These are phyloP conservation scores for Globisporangium cederbergense DNA, from an alignment of 352 stramenopile species.

Conservation along the genomic window DNA sequence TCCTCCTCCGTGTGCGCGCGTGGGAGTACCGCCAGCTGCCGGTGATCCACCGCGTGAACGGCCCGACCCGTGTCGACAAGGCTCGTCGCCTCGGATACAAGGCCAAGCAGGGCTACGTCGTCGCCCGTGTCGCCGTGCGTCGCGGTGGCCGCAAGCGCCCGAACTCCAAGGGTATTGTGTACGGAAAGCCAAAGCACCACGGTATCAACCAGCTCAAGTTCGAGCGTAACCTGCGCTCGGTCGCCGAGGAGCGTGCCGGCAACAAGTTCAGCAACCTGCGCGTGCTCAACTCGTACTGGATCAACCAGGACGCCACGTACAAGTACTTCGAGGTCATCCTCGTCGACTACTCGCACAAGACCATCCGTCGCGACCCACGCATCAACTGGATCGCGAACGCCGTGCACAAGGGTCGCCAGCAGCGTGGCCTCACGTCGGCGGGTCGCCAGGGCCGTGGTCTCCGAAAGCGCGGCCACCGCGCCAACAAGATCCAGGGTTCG, in stretches of 20 bases:
- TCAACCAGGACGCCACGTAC: constrained; percentile 99
- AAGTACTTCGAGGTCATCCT: constrained; percentile 99
- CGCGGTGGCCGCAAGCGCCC: constrained; percentile 98
- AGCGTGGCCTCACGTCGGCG: constrained; percentile 97
- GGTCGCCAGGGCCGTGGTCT: constrained; percentile 97
- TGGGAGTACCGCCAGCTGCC: constrained; percentile 99
- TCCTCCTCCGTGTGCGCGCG: constrained; percentile 97
- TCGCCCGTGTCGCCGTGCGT: constrained; percentile 97
- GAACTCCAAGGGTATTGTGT: constrained; percentile 99
- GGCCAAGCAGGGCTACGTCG: constrained; percentile 99
- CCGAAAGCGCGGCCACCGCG: constrained; percentile 97
- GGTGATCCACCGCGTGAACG: constrained; percentile 94
- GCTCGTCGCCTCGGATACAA: constrained; percentile 99
- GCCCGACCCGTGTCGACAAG: constrained; percentile 98
- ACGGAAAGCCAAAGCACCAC: constrained; percentile 99
- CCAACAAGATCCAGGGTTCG: constrained; percentile 98
- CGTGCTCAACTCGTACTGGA: constrained; percentile 99
- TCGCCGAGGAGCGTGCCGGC: constrained; percentile 98
- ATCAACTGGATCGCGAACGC: constrained; percentile 99
- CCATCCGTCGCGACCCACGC: constrained; percentile 97
- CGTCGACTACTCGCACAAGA: constrained; percentile 97
- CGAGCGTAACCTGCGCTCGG: constrained; percentile 96
- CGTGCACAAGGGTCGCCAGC: constrained; percentile 99
- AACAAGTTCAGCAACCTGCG: constrained; percentile 97
- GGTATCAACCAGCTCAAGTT: constrained; percentile 99